Evolutionary conservation across 305 asterid genomes (phyloP), one percentile per base, ranked within the genome.

Genomic region (Plantago coronopus): DNA sequence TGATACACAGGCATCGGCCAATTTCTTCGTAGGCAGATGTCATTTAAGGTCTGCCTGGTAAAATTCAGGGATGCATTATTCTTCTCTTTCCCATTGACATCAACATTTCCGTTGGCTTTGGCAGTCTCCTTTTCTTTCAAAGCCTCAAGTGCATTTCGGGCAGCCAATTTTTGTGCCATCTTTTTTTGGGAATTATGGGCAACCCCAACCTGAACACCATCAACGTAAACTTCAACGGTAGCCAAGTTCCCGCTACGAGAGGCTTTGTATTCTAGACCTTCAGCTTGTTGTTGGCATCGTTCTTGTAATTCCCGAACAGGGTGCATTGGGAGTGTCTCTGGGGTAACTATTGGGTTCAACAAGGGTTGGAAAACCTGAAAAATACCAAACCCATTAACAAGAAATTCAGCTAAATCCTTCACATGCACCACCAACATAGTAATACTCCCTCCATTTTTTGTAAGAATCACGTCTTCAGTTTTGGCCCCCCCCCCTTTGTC

Each of bases 291-390:
- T 72, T 94, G 99, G 75, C 99, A 94, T 65, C 96, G 81, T 73
- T 94, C 96, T 79, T 90, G 97, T 69, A 94, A 80, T 75, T 94
- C 99, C 59, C 97, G 70, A 50, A 94, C 99, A 2, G 97, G 99
- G 74, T 94, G 99, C 97, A 94, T 94, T 17, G 97, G 99, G 59
- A 94, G 95, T 19, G 97, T 94, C 72, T 89, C 95, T 18, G 97
- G 99, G 44, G 96, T 89, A 62, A 94, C 99, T 95, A 94, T 87
- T 48, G 99, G 99, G 70, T 90, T 66, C 89, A 94, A 64, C 64
- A 94, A 64, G 13, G 99, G 97, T 69, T 81, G 96, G 57, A 94
- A 90, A 20, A 87, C 97, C 99, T 94, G 68, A 27, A 21, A 51
- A 60, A 62, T 23, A 48, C 68, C 17, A 62, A 48, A 72, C 44